Evolutionary conservation across 768 basidiomycete species (phyloP).

Genomic region (Amanita molliuscula): DNA sequence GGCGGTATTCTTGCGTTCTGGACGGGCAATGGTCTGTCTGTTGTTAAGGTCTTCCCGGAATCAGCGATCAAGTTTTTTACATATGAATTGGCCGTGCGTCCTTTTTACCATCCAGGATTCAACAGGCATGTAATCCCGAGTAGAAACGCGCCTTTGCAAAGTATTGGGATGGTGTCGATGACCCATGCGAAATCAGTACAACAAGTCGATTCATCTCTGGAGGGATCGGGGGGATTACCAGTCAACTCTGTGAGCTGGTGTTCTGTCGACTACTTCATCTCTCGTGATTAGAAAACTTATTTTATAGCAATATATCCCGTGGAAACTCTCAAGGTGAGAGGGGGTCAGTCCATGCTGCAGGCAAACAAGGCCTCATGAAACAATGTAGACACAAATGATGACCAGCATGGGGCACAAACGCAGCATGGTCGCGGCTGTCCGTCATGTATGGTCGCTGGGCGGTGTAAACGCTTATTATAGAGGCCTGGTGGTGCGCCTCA

Average conservation of each 20-base stretch:
- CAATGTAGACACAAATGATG: slow-evolving; percentile 85
- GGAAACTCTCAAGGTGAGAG: slow-evolving; percentile 80
- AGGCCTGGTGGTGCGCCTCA: slow-evolving; percentile 68
- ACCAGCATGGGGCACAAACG: slow-evolving; percentile 63
- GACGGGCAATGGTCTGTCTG: slow-evolving; percentile 95
- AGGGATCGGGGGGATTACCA: slow-evolving; percentile 90
- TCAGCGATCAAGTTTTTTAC: slow-evolving; percentile 97
- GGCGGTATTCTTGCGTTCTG: slow-evolving; percentile 89
- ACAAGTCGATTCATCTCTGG: slow-evolving; percentile 90
- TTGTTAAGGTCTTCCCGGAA: slow-evolving; percentile 94
- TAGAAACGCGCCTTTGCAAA: slow-evolving; percentile 93
- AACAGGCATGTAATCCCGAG: neutral
- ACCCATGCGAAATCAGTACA: slow-evolving; percentile 82
- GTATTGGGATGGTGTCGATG: slow-evolving; percentile 86
- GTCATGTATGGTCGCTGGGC: slow-evolving; percentile 69
- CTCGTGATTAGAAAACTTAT: slow-evolving; percentile 12
- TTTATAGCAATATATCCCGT: slow-evolving; percentile 85
- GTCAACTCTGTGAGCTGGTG: slow-evolving; percentile 68
- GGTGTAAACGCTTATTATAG: slow-evolving; percentile 83
- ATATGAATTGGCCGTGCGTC: slow-evolving; percentile 84
- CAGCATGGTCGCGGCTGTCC: slow-evolving; percentile 50
- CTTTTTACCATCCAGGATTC: slow-evolving; percentile 6
- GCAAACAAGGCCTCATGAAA: slow-evolving; percentile 3
- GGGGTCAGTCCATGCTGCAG: slow-evolving; percentile 5
- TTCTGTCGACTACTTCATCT: slow-evolving; percentile 6